Evolutionary conservation across 176 grass and related monocot species (phyloP).

Genomic region (Lolium rigidum): DNA sequence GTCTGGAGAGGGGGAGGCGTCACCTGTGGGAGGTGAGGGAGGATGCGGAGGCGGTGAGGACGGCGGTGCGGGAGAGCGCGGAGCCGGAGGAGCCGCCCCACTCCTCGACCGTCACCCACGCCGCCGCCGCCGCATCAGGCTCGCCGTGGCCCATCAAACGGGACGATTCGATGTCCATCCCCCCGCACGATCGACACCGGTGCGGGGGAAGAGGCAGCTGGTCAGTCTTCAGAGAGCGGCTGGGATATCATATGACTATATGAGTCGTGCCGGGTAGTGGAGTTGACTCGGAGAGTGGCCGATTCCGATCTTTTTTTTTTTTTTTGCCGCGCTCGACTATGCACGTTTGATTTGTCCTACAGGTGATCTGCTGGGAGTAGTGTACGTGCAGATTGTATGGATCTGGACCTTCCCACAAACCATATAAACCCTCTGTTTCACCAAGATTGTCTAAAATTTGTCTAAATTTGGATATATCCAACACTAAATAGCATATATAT

Average conservation of each 20-base stretch:
- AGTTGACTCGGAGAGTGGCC: neutral
- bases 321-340: neutral
- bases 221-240: no score
- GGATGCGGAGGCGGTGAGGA: slow-evolving; percentile 80
- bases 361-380: neutral
- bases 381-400: neutral
- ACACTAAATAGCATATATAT: no score
- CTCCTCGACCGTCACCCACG: slow-evolving; percentile 86
- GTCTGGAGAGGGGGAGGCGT: neutral
- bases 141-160: slow-evolving; percentile 10
- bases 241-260: no score
- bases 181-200: slow-evolving; percentile 11
- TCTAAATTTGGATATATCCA: no score
- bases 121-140: neutral
- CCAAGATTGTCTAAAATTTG: no score
- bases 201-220: neutral
- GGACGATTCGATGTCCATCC: slow-evolving; percentile 10
- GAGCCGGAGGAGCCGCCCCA: slow-evolving; percentile 83
- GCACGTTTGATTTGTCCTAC: neutral
- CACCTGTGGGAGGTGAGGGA: slow-evolving; percentile 68
- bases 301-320: slow-evolving; percentile 1
- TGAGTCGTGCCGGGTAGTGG: neutral
- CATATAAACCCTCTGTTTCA: no score
- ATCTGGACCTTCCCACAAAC: neutral
- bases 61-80: slow-evolving; percentile 75